phyloP scores from a whole-genome alignment of 306 rosid genomes.

The Pyrus bretschneideri region DNA sequence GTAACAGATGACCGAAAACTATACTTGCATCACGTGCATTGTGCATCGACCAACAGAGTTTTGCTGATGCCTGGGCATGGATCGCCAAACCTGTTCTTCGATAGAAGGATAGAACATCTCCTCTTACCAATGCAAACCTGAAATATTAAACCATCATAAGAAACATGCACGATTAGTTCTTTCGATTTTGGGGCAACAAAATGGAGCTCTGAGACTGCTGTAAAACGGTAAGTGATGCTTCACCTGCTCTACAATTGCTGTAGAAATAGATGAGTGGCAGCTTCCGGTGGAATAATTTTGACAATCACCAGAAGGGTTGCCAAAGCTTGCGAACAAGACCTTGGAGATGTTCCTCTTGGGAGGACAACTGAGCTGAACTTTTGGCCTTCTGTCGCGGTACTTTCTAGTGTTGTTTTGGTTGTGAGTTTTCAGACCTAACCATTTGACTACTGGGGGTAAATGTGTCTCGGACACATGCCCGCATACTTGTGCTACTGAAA shows the following conservation, averaged over 20 bases:
- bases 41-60: slow-evolving; percentile 38
- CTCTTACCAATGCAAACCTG: slow-evolving; percentile 45
- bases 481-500: slow-evolving; percentile 22
- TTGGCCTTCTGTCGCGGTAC: background rate
- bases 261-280: slow-evolving; percentile 33
- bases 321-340: slow-evolving; percentile 42
- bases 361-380: slow-evolving; percentile 27
- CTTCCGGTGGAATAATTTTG: slow-evolving; percentile 22
- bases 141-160: background rate
- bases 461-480: slow-evolving; percentile 35
- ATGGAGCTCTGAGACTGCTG: background rate
- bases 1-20: background rate
- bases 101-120: slow-evolving; percentile 27
- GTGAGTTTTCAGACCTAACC: slow-evolving; percentile 11
- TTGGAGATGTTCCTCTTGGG: slow-evolving; percentile 28
- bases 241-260: slow-evolving; percentile 27
- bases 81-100: slow-evolving; percentile 29
- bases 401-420: background rate
- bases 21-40: slow-evolving; percentile 23
- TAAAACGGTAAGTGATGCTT: background rate
- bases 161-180: background rate
- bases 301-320: slow-evolving; percentile 43
- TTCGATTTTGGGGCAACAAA: background rate
- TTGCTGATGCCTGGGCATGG: slow-evolving; percentile 34
- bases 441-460: slow-evolving; percentile 23